Evolutionary conservation across 306 rosid genomes (phyloP).

Genomic region (Arachis stenosperma): DNA sequence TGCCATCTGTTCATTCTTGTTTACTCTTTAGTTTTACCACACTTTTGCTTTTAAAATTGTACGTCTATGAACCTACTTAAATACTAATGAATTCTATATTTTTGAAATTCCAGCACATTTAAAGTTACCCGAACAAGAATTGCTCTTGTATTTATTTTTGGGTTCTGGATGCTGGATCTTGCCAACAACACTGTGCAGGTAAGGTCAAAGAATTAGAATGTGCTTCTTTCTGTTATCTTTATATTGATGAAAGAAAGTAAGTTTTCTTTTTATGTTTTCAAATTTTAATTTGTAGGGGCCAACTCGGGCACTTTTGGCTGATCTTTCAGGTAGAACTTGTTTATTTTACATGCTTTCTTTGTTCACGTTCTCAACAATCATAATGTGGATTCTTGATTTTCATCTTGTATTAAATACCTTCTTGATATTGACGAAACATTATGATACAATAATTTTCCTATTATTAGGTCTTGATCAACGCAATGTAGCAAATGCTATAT

Average conservation of each 20-base stretch:
- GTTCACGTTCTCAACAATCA: constrained; percentile 31
- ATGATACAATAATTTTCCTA: constrained; percentile 13
- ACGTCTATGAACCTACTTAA: constrained; percentile 9
- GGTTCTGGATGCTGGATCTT: constrained; percentile 54
- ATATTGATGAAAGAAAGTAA: not conserved
- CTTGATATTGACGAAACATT: constrained; percentile 16
- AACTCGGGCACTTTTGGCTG: constrained; percentile 99
- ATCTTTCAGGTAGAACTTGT: constrained; percentile 70
- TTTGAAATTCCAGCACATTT: constrained; percentile 60
- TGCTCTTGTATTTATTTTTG: constrained; percentile 83
- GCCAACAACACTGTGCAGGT: too few relatives aligned
- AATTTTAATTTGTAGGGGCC: constrained; percentile 77
- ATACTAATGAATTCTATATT: constrained; percentile 36
- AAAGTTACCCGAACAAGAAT: constrained; percentile 94
- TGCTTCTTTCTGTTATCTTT: constrained; percentile 26
- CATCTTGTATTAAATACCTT: constrained; percentile 4
- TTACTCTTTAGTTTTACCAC: not conserved
- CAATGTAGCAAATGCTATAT: constrained; percentile 86
- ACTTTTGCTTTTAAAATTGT: constrained; percentile 3
- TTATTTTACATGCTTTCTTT: constrained; percentile 13
- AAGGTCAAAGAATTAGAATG: too few relatives aligned
- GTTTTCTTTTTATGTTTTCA: constrained; percentile 15
- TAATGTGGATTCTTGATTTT: constrained; percentile 34
- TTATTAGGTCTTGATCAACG: constrained; percentile 87
- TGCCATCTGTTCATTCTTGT: constrained; percentile 44